Evolutionary conservation across 495 filamentous ascomycete genomes (phyloP), one percentile per base, ranked within the genome.

Genomic region (Saxophila tyrrhenica): DNA sequence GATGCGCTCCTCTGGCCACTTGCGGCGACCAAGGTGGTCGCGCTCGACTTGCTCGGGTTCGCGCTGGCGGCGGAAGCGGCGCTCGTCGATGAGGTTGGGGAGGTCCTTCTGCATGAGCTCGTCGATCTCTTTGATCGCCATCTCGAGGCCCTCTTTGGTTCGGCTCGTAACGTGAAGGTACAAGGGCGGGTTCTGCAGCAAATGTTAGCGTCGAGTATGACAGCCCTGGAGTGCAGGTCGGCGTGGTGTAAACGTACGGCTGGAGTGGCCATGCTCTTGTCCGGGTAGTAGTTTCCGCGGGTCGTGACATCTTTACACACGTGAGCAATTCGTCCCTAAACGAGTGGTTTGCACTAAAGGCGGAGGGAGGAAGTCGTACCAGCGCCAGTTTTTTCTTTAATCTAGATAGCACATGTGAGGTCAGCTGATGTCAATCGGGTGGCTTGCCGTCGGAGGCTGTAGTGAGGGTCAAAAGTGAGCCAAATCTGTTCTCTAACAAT

Each of bases 331-430:
- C 72, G 78, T 71, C 73, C 73, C 66, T 74, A 64, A 54, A 71
- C 71, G 71, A 69, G 75, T 76, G 69, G 67, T 69, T 76, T 54
- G 48, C 59, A 67, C 70, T 68, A 69, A 64, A 68, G 67, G 69
- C 67, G 68, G 64, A 78, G 22, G 10, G 32, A 23, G 42, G 71
- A 65, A 75, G 78, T 84, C 92, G 83, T 98, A 98, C 92, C 92
- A 77, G 92, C 91, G 82, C 92, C 92, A 85, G 92, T 96, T 66
- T 96, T 86, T 75, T 97, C 90, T 86, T 95, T 94, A 62, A 98
- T 98, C 92, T 98, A 95, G 68, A 87, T 86, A 67, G 81, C 86
- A 92, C 79, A 85, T 79, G 85, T 69, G 79, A 84, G 81, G 92
- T 98, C 84, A 98, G 92, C 90, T 94, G 84, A 85, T 88, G 88